A percentile compares a stretch with the other conserved stretches of the same genome.
Evolutionary conservation across 495 filamentous ascomycete species (phyloP).

Genomic region (Peziza echinospora): DNA sequence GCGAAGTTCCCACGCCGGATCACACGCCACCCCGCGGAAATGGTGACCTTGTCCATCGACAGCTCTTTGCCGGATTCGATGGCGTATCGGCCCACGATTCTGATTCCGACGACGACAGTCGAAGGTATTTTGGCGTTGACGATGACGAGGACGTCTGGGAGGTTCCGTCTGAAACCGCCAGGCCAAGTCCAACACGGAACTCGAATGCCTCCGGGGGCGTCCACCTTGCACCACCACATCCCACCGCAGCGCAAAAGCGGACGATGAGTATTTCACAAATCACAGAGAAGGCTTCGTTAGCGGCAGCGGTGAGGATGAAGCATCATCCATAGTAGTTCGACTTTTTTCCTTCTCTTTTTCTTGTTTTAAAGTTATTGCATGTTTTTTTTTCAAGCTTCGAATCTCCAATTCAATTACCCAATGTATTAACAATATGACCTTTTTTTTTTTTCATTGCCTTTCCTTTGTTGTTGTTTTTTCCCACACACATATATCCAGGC

Average conservation of each 20-base stretch:
- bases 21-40: slow-evolving; percentile 13
- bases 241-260: slow-evolving; percentile 10
- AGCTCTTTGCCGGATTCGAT: slow-evolving; percentile 14
- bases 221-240: slow-evolving; percentile 12
- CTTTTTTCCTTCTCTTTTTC: too few relatives aligned
- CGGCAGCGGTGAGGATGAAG: too few relatives aligned
- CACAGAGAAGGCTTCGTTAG: slow-evolving; percentile 16
- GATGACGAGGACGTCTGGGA: slow-evolving; percentile 16
- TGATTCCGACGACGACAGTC: slow-evolving; percentile 6
- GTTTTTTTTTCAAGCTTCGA: too few relatives aligned
- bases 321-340: too few relatives aligned
- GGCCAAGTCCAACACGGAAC: slow-evolving; percentile 6
- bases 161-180: slow-evolving; percentile 14
- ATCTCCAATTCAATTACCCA: too few relatives aligned
- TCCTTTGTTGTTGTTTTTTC: too few relatives aligned
- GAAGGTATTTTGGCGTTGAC: slow-evolving; percentile 6
- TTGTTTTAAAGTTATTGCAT: too few relatives aligned
- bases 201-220: slow-evolving; percentile 9
- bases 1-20: slow-evolving; percentile 18
- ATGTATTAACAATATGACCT: too few relatives aligned
- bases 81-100: slow-evolving; percentile 6
- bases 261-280: slow-evolving; percentile 17
- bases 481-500: too few relatives aligned
- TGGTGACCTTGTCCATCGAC: slow-evolving; percentile 6
- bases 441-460: too few relatives aligned